A percentile compares a stretch with the other conserved stretches of the same genome.
These are phyloP conservation scores for Penicillium palitans DNA, from an alignment of 2,329 filamentous ascomycete species.

Conservation along the genomic window DNA sequence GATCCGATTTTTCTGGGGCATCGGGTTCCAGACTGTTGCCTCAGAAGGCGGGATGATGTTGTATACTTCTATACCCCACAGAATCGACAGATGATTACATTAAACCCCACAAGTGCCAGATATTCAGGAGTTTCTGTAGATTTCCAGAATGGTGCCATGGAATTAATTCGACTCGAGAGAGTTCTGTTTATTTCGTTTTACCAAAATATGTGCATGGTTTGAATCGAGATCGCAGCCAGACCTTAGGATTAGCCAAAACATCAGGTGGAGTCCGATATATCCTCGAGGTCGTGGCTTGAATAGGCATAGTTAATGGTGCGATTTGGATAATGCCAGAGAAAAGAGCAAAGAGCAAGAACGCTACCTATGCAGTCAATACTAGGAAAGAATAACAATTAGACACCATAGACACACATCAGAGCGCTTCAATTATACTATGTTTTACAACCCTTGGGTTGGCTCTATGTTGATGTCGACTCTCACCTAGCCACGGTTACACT, in stretches of 20 bases:
- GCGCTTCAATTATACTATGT: conserved; percentile 25
- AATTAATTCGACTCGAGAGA: background rate
- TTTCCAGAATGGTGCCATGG: background rate
- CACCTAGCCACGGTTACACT: conserved; percentile 13
- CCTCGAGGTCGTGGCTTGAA: background rate
- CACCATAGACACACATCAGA: background rate
- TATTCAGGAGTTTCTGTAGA: background rate
- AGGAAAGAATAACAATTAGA: background rate
- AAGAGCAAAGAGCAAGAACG: background rate
- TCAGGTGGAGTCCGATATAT: background rate
- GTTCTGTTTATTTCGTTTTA: background rate
- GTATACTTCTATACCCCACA: background rate
- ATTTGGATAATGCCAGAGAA: background rate
- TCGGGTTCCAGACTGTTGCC: conserved; percentile 18
- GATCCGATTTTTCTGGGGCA: conserved; percentile 1
- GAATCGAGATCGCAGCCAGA: background rate
- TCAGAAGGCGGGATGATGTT: conserved; percentile 17
- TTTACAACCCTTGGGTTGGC: conserved; percentile 17
- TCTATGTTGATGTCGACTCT: background rate
- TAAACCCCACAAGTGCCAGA: background rate
- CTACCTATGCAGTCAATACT: background rate
- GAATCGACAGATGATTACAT: background rate
- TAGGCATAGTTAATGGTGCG: background rate
- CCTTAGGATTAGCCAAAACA: background rate
- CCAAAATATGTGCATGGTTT: background rate